Evolutionary conservation across 2,329 filamentous ascomycete species (phyloP), one percentile per base, ranked within the genome.

Genomic region (Paecilomyces variotii): DNA sequence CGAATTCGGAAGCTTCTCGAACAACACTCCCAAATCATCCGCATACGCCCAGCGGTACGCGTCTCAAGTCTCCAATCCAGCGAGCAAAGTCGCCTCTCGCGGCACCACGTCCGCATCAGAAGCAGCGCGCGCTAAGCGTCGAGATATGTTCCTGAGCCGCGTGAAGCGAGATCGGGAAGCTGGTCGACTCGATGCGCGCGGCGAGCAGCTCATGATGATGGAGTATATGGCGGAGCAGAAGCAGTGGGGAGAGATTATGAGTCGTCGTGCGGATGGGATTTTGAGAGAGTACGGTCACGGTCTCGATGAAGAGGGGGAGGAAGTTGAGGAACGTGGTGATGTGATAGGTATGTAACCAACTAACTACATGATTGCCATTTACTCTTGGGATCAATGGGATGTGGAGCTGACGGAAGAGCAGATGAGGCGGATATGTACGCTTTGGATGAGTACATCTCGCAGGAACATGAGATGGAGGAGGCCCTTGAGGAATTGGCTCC

Each of bases 181-280:
- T 35, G 70, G 67, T 0, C 70, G 73, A 6, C 75, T 74, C 57
- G 71, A 75, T 60, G 67, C 66, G 62, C 74, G 69, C 62, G 75
- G 71, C 63, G 80, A 72, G 65, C 76, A 71, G 70, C 70, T 74
- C 59, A 73, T 71, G 69, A 74, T 66, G 63, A 74, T 71, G 73
- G 77, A 78, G 60, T 70, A 70, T 65, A 64, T 72, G 57, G 70
- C 66, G 57, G 74, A 72, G 64, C 68, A 71, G 66, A 69, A 67
- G 61, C 62, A 63, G 55, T 77, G 76, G 72, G 70, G 72, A 30
- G 74, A 76, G 61, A 60, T 57, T 27, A 76, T 77, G 74, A 64
- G 62, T 53, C 60, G 68, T 39, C 62, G 69, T 50, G 71, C 69
- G 24, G 72, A 72, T 55, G 61, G 61, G 53, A 60, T 67, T 49